Conservation (phyloP, 345 rosid species). For the Geranium brycei region DNA sequence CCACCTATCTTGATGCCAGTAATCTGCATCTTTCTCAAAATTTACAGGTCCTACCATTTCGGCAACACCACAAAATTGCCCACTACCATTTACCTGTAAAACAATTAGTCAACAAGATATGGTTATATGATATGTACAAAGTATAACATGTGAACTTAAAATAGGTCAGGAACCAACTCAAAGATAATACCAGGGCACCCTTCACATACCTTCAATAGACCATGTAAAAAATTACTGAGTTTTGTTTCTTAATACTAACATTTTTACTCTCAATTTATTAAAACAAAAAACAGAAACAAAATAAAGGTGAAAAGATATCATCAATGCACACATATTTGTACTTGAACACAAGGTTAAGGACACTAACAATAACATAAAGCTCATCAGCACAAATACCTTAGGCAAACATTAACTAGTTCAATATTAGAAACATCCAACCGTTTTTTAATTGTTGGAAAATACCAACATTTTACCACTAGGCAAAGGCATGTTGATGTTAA, state of each 20-base stretch:
- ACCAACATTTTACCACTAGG: neutral
- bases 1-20: constrained; percentile 98
- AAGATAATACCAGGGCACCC: neutral
- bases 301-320: neutral
- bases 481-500: neutral
- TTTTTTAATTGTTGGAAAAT: too few species aligned
- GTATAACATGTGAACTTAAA: neutral
- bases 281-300: neutral
- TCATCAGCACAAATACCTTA: neutral
- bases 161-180: neutral
- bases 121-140: neutral
- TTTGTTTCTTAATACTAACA: too few species aligned
- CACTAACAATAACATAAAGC: neutral
- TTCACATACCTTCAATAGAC: neutral
- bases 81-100: constrained; percentile 85
- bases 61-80: constrained; percentile 87
- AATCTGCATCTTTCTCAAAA: constrained; percentile 74
- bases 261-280: neutral
- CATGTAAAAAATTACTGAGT: neutral
- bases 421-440: neutral
- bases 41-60: constrained; percentile 90
- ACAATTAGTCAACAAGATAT: neutral
- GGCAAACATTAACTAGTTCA: neutral
- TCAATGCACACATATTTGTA: neutral
- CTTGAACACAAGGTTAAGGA: neutral